Evolutionary conservation across 805 yeast species (phyloP), one percentile per base, ranked within the genome.

Genomic region (Barnettozyma wickerhamii): DNA sequence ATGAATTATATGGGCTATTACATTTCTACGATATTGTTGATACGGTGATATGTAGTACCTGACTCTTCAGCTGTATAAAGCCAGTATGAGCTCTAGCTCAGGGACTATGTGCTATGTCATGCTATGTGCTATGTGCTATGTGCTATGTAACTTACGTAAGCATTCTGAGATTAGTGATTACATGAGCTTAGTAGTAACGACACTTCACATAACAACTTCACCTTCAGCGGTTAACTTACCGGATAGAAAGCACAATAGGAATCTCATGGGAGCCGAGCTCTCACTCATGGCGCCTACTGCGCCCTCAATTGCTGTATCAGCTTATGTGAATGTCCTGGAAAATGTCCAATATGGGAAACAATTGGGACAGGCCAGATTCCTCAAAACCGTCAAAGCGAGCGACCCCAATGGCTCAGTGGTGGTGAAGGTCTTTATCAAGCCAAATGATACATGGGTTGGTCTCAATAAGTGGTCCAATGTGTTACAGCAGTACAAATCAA

Each of bases 271-370:
- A 13, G 87, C 86, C 12, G 85, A 84, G 57, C 66, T 91, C 45
- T 90, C 97, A 2, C 68, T 86, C 26, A 65, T 88, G 58, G 86
- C 96, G 9, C 96, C 96, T 10, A 80, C 95, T 3, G 88, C 95
- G 1, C 89, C 95, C 4, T 86, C 96, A 1, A 86, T 91, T 53
- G 96, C 95, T 6, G 72, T 89, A 2, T 88, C 91, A 18, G 90
- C 97, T 1, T 91, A 90, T 51, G 76, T 91, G 21, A 89, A 89
- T 53, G 87, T 85, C 32, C 68, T 91, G 10, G 79, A 79, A 19
- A 79, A 80, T 45, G 71, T 84, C 30, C 91, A 86, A 52, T 91
- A 87, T 57, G 71, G 82, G 2, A 77, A 81, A 40, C 81, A 84
- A 32, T 63, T 89, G 34, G 88, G 89, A 42, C 79, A 89, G 34